Evolutionary conservation across 768 basidiomycete genomes (phyloP).

Genomic region (Russula foetens): DNA sequence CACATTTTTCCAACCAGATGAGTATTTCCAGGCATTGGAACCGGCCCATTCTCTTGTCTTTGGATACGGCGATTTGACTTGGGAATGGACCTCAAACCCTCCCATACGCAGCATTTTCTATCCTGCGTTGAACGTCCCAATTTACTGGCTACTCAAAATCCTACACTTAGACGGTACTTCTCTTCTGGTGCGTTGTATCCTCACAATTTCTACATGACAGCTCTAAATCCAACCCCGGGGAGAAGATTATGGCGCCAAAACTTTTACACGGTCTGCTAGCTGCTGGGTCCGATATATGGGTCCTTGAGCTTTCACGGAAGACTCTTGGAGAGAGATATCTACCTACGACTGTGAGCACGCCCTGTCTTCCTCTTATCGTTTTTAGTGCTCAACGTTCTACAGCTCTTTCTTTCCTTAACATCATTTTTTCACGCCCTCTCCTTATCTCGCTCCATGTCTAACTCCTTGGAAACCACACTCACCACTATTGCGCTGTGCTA

Average conservation of each 20-base stretch:
- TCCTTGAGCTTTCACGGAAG: conserved; percentile 50
- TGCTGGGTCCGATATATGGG: conserved; percentile 70
- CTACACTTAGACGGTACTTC: conserved; percentile 44
- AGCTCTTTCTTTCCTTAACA: conserved; percentile 76
- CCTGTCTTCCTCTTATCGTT: background rate
- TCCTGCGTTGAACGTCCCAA: conserved; percentile 70
- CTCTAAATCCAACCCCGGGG: background rate
- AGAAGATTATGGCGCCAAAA: conserved; percentile 66
- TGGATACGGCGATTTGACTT: conserved; percentile 87
- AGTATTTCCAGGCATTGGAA: conserved; percentile 92
- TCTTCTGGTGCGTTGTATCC: conserved; percentile 50
- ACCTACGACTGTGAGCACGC: conserved; percentile 50
- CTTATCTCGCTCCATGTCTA: conserved; percentile 83
- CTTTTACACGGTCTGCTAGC: conserved; percentile 70
- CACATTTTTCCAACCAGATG: conserved; percentile 95
- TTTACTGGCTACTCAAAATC: conserved; percentile 63
- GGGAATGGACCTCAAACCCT: conserved; percentile 78
- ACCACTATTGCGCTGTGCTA: conserved; percentile 66
- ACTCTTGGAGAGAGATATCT: conserved; percentile 52
- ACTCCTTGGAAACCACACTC: conserved; percentile 85
- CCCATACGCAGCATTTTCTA: conserved; percentile 80
- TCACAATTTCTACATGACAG: background rate
- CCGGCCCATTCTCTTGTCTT: conserved; percentile 85
- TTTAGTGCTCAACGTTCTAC: background rate
- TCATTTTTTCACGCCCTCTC: conserved; percentile 85